phyloP scores from a whole-genome alignment of 169 alveolate genomes.

The Perkinsus olseni region DNA sequence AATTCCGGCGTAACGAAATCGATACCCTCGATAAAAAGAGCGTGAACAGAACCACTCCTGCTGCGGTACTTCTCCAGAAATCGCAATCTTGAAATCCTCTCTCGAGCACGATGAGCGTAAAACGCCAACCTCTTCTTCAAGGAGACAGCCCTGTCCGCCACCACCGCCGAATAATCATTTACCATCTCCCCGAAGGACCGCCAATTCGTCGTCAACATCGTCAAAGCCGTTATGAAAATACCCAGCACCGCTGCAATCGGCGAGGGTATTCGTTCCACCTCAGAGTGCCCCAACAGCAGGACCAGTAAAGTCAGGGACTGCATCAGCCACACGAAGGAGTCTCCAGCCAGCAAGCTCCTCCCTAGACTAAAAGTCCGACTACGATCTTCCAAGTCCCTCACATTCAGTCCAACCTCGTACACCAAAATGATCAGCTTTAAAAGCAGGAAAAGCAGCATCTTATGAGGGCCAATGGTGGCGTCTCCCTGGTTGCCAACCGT shows the following conservation, averaged over 20 bases:
- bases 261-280: neutral
- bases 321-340: constrained; percentile 6
- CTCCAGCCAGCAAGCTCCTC: neutral
- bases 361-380: neutral
- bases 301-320: neutral
- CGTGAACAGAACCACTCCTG: neutral
- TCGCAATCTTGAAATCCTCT: neutral
- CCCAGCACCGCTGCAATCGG: neutral
- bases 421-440: neutral
- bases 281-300: neutral
- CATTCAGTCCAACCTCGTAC: neutral
- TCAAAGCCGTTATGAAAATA: neutral
- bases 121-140: neutral
- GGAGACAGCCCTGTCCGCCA: neutral
- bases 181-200: neutral
- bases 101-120: neutral
- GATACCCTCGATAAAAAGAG: neutral
- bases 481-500: neutral
- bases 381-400: too few species aligned
- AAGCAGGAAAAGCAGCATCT: neutral
- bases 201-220: constrained; percentile 1
- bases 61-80: neutral
- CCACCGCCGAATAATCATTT: neutral
- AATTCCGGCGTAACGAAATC: neutral
- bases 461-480: neutral